Base-by-base conservation (phyloP, 441 rosid genomes). In the Euphorbia celastroides region DNA sequence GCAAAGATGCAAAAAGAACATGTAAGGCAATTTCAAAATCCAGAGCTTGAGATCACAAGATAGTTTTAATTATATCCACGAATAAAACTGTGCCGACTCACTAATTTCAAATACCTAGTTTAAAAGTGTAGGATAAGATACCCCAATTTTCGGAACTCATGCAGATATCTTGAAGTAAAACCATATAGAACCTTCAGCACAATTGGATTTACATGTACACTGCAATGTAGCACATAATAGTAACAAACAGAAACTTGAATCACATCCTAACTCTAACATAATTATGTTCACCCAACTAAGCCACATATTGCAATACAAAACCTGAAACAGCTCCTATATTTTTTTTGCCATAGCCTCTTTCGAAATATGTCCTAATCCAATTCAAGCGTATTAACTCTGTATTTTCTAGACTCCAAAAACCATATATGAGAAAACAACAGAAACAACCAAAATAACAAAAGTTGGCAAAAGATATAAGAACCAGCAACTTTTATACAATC, bases 1-100 rank as follows among this genome's bases (percentile, higher is more conserved):
- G 56, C 27, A 20, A 67, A 56, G 41, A 17, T 8, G 20, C 55
- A 14, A 65, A 19, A 6, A 23, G 52, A 66, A 41, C 62, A 66
- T 25, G 23, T 22, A 56, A 42, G 56, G 44, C 25, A 34, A 8
- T 50, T 46, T 16, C 26, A 63, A 19, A 48, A 46, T 5, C 38
- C 34, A 25, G 25, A 66, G 22, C 2, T 13, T 16, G 16, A 41
- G 41, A 48, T 42, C 26, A 36, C 6, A 11, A n/a, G 48, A 65
- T 31, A 52, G 22, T 41, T 8, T 52, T 20, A 51, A 13, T 16
- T 11, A 27, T 38, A 41, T n/a, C 5, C 41, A 10, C 30, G 57
- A 66, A 17, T 16, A 55, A 0, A 66, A 11, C 2, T 6, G 23
- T 28, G 8, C 23, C 27, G 27, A 28, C 67, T 63, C 34, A 16